phyloP scores from a whole-genome alignment of 2,329 filamentous ascomycete species.

The Cadophora sp. region DNA sequence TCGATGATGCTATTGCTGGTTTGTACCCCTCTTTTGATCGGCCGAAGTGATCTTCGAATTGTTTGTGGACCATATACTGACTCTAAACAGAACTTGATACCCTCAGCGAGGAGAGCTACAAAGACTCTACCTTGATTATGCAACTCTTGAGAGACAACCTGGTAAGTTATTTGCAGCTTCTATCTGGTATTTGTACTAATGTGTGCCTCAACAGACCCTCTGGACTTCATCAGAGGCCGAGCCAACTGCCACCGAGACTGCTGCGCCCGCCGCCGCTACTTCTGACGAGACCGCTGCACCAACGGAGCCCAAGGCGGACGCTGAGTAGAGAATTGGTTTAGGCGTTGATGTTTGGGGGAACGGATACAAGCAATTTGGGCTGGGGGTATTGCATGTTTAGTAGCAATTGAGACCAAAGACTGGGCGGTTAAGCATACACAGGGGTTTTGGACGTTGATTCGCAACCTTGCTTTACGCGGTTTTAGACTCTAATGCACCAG shows the following conservation, averaged over 20 bases:
- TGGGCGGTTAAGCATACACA: constrained; percentile 35
- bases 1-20: constrained; percentile 94
- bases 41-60: background rate
- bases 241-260: constrained; percentile 66
- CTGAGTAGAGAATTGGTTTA: constrained; percentile 42
- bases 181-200: constrained; percentile 15
- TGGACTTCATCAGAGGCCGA: constrained; percentile 99
- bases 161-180: constrained; percentile 31
- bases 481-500: constrained; percentile 44
- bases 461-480: constrained; percentile 40
- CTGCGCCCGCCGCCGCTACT: constrained; percentile 62
- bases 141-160: constrained; percentile 98
- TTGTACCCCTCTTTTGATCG: constrained; percentile 42
- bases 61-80: too few species aligned
- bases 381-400: constrained; percentile 42
- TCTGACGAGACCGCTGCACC: constrained; percentile 58
- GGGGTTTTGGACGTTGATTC: constrained; percentile 41
- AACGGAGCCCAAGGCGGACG: constrained; percentile 43
- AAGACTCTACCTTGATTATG: constrained; percentile 99
- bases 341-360: constrained; percentile 45
- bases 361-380: constrained; percentile 41
- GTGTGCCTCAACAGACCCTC: constrained; percentile 72
- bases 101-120: constrained; percentile 96
- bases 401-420: constrained; percentile 38
- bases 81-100: constrained; percentile 84